Percentiles rank a stretch among this genome's conserved stretches.
These are phyloP conservation scores for Diplodia intermedia DNA, from an alignment of 2,329 filamentous ascomycete species.

Conservation along the genomic window DNA sequence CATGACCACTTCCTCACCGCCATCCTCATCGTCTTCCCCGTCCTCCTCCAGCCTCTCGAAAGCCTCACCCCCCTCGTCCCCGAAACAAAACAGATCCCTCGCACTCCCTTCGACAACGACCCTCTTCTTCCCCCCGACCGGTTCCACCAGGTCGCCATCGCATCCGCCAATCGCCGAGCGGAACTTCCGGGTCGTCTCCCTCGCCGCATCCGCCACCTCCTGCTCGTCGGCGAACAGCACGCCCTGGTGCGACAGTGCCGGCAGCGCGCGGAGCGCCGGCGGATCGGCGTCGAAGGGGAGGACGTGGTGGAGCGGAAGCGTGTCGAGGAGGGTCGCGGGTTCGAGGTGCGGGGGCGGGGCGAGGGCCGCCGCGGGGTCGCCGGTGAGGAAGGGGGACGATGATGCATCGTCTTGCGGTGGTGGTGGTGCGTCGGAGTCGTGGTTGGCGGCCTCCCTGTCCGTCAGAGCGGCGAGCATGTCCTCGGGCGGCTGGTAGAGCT, in stretches of 20 bases:
- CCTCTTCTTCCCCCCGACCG: conserved; percentile 16
- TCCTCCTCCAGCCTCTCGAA: neutral
- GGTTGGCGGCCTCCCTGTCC: neutral
- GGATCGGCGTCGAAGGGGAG: conserved; percentile 49
- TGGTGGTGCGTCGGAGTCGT: conserved; percentile 32
- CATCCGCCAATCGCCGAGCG: conserved; percentile 73
- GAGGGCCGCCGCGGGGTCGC: conserved; percentile 18
- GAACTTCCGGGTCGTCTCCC: conserved; percentile 65
- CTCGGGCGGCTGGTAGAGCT: conserved; percentile 76
- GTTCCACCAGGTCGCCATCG: neutral
- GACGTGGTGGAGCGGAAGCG: conserved; percentile 17
- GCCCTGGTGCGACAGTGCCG: conserved; percentile 71
- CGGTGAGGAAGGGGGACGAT: conserved; percentile 29
- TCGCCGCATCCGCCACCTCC: conserved; percentile 51
- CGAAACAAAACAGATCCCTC: conserved; percentile 71
- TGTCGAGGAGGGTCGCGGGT: conserved; percentile 42
- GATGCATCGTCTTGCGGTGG: conserved; percentile 32
- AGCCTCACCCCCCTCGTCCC: conserved; percentile 44
- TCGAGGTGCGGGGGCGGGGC: neutral
- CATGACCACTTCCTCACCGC: too few relatives aligned
- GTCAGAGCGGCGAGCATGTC: conserved; percentile 54
- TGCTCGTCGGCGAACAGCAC: conserved; percentile 40
- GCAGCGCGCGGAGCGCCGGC: conserved; percentile 55
- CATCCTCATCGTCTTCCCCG: neutral
- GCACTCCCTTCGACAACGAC: conserved; percentile 51